Evolutionary conservation across 352 stramenopile genomes (phyloP), one percentile per base, ranked within the genome.

Genomic region (Detonula confervacea): DNA sequence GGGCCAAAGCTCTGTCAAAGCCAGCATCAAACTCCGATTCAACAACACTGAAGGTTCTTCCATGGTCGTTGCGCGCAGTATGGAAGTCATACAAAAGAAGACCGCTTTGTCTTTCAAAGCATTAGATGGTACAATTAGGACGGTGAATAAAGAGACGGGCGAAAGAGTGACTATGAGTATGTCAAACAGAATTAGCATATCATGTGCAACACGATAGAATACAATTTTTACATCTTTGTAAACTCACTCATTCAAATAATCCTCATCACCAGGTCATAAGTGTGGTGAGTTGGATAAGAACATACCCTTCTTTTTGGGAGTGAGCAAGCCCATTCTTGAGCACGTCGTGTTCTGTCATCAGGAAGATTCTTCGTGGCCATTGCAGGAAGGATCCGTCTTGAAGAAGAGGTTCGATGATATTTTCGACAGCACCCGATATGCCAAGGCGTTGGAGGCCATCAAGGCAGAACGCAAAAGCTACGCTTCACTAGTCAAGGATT

Each of bases 351-450:
- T 99, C 88, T 99, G 97, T 77, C 98, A 99, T 87, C 97, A 99
- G 70, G 93, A 96, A 66, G 87, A 93, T 55, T 97, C 95, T 9
- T 98, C 97, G 52, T 99, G 98, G 98, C 98, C 98, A 12, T 59
- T 94, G 2, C 81, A 92, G 52, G 97, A 99, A 86, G 96, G 97
- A 14, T 94, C 95, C 0, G 96, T 98, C 61, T 86, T 99, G 3
- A 99, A 99, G 90, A 99, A 99, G 81, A 91, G 96, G 29, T 99
- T 99, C 79, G 98, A 99, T 86, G 97, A 99, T 74, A 99, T 99
- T 59, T 99, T 99, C 74, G 97, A 99, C 87, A 98, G 96, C 5
- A 97, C 97, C 0, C 85, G 96, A 18, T 99, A 99, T 84, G 98
- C 96, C 6, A 99, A 99, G 77, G 97, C 97, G 0, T 88, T 99